These are phyloP conservation scores for Xylariaceae sp. DNA, from an alignment of 2,329 filamentous ascomycete genomes.

Conservation along the genomic window DNA sequence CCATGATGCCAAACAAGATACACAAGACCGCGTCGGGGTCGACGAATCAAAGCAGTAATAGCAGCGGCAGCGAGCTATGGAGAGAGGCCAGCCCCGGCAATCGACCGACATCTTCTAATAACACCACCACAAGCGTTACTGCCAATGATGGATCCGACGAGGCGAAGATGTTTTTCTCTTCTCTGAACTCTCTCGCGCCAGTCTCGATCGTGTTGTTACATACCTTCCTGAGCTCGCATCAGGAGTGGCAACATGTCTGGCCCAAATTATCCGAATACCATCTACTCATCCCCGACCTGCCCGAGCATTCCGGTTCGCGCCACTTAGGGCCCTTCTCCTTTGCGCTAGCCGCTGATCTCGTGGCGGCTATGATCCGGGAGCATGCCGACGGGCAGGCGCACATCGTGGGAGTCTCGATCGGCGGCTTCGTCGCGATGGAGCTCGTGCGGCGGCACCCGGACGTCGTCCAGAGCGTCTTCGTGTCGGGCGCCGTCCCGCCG, in stretches of 20 bases:
- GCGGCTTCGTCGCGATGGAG: constrained; percentile 41
- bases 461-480: constrained; percentile 40
- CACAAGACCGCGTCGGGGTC: constrained; percentile 11
- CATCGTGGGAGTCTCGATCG: constrained; percentile 45
- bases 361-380: constrained; percentile 41
- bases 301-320: constrained; percentile 42
- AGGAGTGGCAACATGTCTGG: constrained; percentile 41
- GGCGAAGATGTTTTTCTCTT: constrained; percentile 30
- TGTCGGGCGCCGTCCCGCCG: constrained; percentile 40
- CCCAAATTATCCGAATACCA: constrained; percentile 42
- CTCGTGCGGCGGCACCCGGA: constrained; percentile 40
- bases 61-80: constrained; percentile 1
- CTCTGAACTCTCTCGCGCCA: constrained; percentile 34
- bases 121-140: constrained; percentile 16
- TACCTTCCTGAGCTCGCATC: constrained; percentile 36
- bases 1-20: constrained; percentile 3
- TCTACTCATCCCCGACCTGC: constrained; percentile 44
- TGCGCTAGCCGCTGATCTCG: constrained; percentile 34
- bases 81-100: constrained; percentile 15
- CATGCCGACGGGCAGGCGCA: constrained; percentile 42
- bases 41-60: not conserved
- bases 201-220: constrained; percentile 21
- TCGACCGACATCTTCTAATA: constrained; percentile 11
- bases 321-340: constrained; percentile 39
- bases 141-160: constrained; percentile 9